Base-by-base conservation (phyloP, 31 red algal species). In the Asparagopsis taxiformis region DNA sequence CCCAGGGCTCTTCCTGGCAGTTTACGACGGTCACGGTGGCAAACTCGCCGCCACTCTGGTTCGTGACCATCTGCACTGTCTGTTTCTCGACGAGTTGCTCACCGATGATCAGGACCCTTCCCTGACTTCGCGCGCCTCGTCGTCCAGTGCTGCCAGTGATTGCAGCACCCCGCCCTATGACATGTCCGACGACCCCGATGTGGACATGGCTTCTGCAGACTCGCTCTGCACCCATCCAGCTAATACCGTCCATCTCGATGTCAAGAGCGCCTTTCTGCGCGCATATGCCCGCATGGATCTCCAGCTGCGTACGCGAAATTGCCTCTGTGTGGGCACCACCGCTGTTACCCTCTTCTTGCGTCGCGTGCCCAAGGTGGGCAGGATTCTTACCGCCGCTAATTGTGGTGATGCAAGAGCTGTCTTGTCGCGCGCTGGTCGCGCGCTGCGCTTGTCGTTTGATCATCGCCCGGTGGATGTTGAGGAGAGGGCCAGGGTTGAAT, bases 1-100 rank as follows among this genome's bases (percentile, higher is more conserved):
- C 60, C 72, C 74, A 31, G 92, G 78, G 28, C 58, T 79, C 38
- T 97, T 98, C 58, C 68, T 94, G 67, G 94, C 68, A 50, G 69
- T 98, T 24, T 98, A 91, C 68, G 94, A 98, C 81, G 94, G 94
- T 22, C 94, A 98, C 56, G 94, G 94, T 39, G 94, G 94, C 55
- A 56, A 31, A 17, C 50, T 67, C 1, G 94, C 79, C 24, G 84
- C 88, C 29, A 25, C 65, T 15, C 55, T 79, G 0, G 58, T 89
- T 29, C 58, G 62, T 24, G 39, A 71, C 20, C 68, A 69, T 7
- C 82, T 97, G 29, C 89, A 97, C 51, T 51, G 59, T 31, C 59
- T 90, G 31, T 91, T 89, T 41, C 51, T 77, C 16, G 72, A 79
- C 51, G 89, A 78, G 57, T 31, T 84, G 21, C 49, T 70, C 2